Conservation (phyloP, 1,284 basidiomycete genomes). For the Ceratobasidium sp. region DNA sequence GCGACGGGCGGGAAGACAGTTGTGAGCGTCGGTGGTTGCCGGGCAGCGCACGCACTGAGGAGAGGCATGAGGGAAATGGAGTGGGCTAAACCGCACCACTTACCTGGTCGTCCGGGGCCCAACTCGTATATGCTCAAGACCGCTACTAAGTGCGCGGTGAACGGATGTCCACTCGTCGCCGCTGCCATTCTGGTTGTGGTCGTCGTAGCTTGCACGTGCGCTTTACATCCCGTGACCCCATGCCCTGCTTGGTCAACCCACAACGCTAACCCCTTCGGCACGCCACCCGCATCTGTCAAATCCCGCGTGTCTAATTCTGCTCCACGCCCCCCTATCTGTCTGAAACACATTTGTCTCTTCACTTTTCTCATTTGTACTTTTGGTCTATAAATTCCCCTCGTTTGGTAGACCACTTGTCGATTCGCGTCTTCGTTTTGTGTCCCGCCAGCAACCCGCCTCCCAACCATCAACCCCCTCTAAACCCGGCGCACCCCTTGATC, state of each 20-base stretch:
- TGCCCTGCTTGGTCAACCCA: slow-evolving; percentile 33
- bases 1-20: slow-evolving; percentile 55
- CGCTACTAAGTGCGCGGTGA: slow-evolving; percentile 45
- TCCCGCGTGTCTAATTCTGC: slow-evolving; percentile 10
- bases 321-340: neutral
- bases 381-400: too few species aligned
- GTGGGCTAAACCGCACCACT: slow-evolving; percentile 12
- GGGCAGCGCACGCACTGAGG: slow-evolving; percentile 42
- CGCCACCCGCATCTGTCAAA: slow-evolving; percentile 5
- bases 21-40: slow-evolving; percentile 52
- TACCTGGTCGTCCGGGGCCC: slow-evolving; percentile 41
- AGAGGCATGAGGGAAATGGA: slow-evolving; percentile 7
- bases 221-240: slow-evolving; percentile 25
- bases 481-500: slow-evolving; percentile 9
- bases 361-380: too few species aligned
- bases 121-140: slow-evolving; percentile 45
- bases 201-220: slow-evolving; percentile 27
- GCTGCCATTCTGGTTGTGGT: slow-evolving; percentile 8
- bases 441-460: neutral
- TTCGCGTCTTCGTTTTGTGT: neutral
- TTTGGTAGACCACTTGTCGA: too few species aligned
- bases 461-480: neutral
- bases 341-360: neutral
- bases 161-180: slow-evolving; percentile 37
- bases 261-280: neutral